Conservation (phyloP, 441 rosid genomes). For the Monsonia emarginata region DNA sequence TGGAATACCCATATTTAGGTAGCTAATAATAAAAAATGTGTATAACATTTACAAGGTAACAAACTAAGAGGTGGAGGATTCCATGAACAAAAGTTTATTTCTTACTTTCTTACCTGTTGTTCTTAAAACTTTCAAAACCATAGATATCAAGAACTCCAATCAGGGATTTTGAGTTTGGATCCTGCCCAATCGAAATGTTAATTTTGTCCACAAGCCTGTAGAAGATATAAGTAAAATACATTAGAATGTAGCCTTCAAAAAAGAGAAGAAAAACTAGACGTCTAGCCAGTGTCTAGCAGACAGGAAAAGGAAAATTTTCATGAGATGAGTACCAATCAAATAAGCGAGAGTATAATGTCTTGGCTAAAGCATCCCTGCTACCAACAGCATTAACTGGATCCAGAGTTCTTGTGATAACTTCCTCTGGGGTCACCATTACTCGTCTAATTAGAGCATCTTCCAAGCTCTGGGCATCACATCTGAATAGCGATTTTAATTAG, state of each 20-base stretch:
- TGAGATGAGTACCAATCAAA: constrained; percentile 70
- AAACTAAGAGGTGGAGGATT: not conserved
- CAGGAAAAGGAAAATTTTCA: constrained; percentile 8
- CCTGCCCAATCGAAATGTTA: constrained; percentile 89
- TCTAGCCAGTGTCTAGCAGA: not conserved
- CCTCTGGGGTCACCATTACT: constrained; percentile 99
- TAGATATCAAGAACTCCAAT: constrained; percentile 99
- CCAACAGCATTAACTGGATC: constrained; percentile 75
- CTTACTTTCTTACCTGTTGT: constrained; percentile 54
- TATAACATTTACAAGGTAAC: not conserved
- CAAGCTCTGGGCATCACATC: constrained; percentile 88
- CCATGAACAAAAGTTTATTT: not conserved
- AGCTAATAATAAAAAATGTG: not conserved
- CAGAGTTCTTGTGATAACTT: constrained; percentile 90
- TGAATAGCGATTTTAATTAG: constrained; percentile 18
- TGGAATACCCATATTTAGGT: not conserved
- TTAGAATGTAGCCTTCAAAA: not conserved
- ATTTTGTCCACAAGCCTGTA: constrained; percentile 95
- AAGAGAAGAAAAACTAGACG: not conserved
- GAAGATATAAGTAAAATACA: not conserved
- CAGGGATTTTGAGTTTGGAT: constrained; percentile 77
- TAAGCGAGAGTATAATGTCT: constrained; percentile 93
- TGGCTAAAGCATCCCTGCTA: constrained; percentile 97
- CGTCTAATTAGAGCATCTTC: constrained; percentile 96
- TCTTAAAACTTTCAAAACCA: constrained; percentile 96